Evolutionary conservation across 495 filamentous ascomycete species (phyloP).

Genomic region (Tetracladium setigerum): DNA sequence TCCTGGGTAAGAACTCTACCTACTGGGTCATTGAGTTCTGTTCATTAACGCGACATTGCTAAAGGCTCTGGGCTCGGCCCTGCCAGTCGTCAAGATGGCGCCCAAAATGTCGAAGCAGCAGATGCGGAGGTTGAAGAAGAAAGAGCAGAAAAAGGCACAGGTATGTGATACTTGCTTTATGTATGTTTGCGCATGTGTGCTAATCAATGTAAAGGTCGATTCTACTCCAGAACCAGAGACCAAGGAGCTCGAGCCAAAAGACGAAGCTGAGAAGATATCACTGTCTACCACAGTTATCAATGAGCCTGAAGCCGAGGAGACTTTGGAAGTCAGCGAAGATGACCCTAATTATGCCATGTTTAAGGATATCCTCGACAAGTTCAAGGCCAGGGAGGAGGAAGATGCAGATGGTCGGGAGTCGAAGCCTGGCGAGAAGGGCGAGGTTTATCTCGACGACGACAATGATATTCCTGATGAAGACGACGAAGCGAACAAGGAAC

Average conservation of each 20-base stretch:
- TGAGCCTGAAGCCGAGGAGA: conserved; percentile 24
- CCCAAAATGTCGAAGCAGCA: conserved; percentile 77
- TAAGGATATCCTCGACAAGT: conserved; percentile 71
- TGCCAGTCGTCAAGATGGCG: conserved; percentile 37
- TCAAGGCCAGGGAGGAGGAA: conserved; percentile 51
- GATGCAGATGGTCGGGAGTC: conserved; percentile 53
- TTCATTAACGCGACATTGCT: too few species aligned
- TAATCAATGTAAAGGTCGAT: conserved; percentile 14
- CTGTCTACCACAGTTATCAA: not conserved
- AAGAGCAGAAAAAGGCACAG: conserved; percentile 62
- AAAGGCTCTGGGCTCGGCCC: not conserved
- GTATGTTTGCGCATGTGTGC: conserved; percentile 17
- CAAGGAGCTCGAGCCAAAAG: conserved; percentile 11
- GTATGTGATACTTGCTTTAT: conserved; percentile 13
- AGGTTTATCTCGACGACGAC: conserved; percentile 80
- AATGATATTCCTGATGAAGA: conserved; percentile 81
- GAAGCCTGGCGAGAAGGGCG: conserved; percentile 59
- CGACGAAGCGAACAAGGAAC: conserved; percentile 60
- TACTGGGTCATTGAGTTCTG: too few species aligned
- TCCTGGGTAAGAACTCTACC: too few species aligned
- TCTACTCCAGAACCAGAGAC: conserved; percentile 25
- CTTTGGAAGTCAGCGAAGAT: conserved; percentile 45
- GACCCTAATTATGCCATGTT: conserved; percentile 79
- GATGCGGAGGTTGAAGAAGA: conserved; percentile 80
- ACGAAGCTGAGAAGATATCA: conserved; percentile 13